phyloP scores from a whole-genome alignment of 345 rosid species.

The Ceriops zippeliana region DNA sequence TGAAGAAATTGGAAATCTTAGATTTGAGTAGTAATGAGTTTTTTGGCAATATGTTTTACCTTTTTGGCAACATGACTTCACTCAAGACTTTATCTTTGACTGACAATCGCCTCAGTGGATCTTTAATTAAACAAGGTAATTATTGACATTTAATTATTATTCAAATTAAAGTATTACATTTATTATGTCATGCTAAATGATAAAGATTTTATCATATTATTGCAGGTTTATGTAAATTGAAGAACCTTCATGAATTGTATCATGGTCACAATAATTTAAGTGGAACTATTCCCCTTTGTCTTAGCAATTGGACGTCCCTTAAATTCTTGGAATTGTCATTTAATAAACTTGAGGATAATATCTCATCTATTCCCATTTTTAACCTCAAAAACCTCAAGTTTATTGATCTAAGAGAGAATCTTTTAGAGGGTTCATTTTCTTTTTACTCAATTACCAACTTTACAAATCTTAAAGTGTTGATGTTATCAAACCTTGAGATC shows the following conservation, averaged over 20 bases:
- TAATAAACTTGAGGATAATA: not conserved
- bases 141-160: no score
- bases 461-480: not conserved
- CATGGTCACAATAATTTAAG: not conserved
- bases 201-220: not conserved
- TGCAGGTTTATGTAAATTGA: slow-evolving; percentile 3
- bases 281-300: not conserved
- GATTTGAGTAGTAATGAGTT: no score
- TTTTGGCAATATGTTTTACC: no score
- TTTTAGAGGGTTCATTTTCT: not conserved
- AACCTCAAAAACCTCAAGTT: not conserved
- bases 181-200: no score
- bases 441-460: not conserved
- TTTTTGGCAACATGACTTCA: no score
- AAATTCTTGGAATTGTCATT: no score
- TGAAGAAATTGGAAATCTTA: no score
- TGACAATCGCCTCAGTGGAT: no score
- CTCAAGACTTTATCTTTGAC: no score
- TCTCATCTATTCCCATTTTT: not conserved
- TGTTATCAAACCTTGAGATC: not conserved
- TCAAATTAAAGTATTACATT: no score
- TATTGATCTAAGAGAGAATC: not conserved
- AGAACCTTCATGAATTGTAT: not conserved
- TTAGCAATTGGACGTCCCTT: not conserved
- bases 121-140: no score